Evolutionary conservation across 768 basidiomycete species (phyloP).

Genomic region (Boletellus sp.): DNA sequence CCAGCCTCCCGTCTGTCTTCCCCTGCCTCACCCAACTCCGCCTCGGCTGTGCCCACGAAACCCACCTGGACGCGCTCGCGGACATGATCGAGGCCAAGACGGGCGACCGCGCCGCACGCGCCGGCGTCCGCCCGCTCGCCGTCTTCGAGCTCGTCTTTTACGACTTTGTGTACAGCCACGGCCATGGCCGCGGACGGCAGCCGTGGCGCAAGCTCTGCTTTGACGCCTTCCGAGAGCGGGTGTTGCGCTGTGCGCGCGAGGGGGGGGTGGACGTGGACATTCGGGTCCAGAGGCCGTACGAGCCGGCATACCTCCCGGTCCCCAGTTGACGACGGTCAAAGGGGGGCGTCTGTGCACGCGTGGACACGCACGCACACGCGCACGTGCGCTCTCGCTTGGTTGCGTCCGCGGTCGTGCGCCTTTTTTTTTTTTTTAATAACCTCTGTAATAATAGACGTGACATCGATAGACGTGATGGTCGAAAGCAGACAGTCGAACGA

Average conservation of each 20-base stretch:
- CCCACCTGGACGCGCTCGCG: slow-evolving; percentile 11
- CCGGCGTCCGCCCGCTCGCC: slow-evolving; percentile 10
- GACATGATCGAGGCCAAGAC: slow-evolving; percentile 19
- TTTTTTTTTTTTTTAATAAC: too few relatives aligned
- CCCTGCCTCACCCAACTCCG: slow-evolving; percentile 19
- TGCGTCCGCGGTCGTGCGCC: too few relatives aligned
- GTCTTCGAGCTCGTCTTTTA: slow-evolving; percentile 23
- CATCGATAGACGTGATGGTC: too few relatives aligned
- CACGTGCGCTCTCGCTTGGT: too few relatives aligned
- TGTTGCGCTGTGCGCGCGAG: slow-evolving; percentile 21
- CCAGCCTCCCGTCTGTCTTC: neutral
- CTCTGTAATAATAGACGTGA: too few relatives aligned
- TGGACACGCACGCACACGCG: too few relatives aligned
- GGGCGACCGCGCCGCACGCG: slow-evolving; percentile 7
- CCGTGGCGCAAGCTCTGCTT: slow-evolving; percentile 16
- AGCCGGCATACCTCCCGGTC: slow-evolving; percentile 20
- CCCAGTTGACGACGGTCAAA: too few relatives aligned
- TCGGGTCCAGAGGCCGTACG: slow-evolving; percentile 24
- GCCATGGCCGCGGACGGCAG: slow-evolving; percentile 7
- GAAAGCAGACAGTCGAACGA: too few relatives aligned
- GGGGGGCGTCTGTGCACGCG: neutral
- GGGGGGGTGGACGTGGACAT: slow-evolving; percentile 24
- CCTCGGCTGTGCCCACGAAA: slow-evolving; percentile 22
- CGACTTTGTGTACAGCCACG: slow-evolving; percentile 17
- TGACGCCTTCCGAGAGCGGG: slow-evolving; percentile 18